Conservation (phyloP, 2,329 filamentous ascomycete species). For the Cladosporium sp. region DNA sequence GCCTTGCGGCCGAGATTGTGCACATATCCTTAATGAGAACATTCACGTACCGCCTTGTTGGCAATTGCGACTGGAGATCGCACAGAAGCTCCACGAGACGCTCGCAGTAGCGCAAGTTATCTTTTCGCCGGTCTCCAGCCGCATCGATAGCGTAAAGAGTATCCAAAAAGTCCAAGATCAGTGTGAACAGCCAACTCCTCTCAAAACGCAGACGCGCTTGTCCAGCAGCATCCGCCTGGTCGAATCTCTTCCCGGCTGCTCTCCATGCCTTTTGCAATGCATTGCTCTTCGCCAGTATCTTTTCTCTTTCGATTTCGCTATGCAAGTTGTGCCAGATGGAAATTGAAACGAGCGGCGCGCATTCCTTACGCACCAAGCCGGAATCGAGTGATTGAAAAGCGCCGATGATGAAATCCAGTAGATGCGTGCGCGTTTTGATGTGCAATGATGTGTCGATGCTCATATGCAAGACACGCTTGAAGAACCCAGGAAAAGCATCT, state of each 20-base stretch:
- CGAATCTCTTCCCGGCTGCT: slow-evolving; percentile 77
- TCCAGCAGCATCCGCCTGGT: slow-evolving; percentile 72
- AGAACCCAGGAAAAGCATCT: slow-evolving; percentile 80
- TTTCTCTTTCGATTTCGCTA: slow-evolving; percentile 68
- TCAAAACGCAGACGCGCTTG: slow-evolving; percentile 85
- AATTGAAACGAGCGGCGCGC: slow-evolving; percentile 89
- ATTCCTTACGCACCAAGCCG: slow-evolving; percentile 86
- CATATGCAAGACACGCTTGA: slow-evolving; percentile 85
- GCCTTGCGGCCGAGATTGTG: slow-evolving; percentile 66
- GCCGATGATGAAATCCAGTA: slow-evolving; percentile 84
- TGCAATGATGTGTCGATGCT: slow-evolving; percentile 54
- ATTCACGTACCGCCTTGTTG: slow-evolving; percentile 90
- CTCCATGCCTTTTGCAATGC: slow-evolving; percentile 87
- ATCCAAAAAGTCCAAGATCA: slow-evolving; percentile 76
- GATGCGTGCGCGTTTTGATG: slow-evolving; percentile 58
- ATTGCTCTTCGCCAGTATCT: slow-evolving; percentile 64
- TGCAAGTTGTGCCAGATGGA: slow-evolving; percentile 93
- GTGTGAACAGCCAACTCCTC: slow-evolving; percentile 84
- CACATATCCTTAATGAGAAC: slow-evolving; percentile 82
- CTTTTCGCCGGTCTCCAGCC: slow-evolving; percentile 28
- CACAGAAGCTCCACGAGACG: slow-evolving; percentile 87
- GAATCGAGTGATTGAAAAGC: slow-evolving; percentile 93
- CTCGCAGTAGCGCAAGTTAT: slow-evolving; percentile 78
- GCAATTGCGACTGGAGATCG: slow-evolving; percentile 87
- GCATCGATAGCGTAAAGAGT: slow-evolving; percentile 55